A percentile compares a stretch with the other conserved stretches of the same genome.
Evolutionary conservation across 2,329 filamentous ascomycete species (phyloP).

Genomic region (Mollisiaceae sp.): DNA sequence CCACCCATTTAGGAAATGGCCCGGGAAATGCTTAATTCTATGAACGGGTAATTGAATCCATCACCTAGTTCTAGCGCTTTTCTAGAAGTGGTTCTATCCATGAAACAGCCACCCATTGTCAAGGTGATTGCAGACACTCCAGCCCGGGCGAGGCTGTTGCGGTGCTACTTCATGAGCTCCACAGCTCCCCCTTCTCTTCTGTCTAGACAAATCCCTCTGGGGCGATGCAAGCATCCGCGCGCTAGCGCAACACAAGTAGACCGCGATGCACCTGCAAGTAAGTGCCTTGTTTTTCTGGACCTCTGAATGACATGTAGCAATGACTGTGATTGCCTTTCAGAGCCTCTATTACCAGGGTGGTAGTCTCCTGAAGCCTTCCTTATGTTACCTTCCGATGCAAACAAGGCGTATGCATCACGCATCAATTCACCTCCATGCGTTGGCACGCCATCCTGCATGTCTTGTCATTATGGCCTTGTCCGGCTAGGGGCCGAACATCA

Average conservation of each 20-base stretch:
- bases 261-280: neutral
- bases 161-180: constrained; percentile 20
- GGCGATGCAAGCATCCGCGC: constrained; percentile 30
- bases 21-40: constrained; percentile 20
- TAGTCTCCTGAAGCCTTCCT: constrained; percentile 21
- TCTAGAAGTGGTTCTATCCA: constrained; percentile 34
- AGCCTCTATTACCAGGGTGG: constrained; percentile 25
- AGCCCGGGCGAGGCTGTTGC: constrained; percentile 38
- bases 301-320: constrained; percentile 24
- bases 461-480: constrained; percentile 33
- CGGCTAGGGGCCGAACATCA: constrained; percentile 27
- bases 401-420: constrained; percentile 38
- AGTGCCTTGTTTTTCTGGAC: constrained; percentile 9
- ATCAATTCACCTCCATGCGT: constrained; percentile 40
- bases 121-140: constrained; percentile 19
- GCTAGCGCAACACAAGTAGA: constrained; percentile 16
- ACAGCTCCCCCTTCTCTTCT: constrained; percentile 22
- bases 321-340: constrained; percentile 35
- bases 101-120: constrained; percentile 28
- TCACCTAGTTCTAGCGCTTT: constrained; percentile 34
- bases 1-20: constrained; percentile 19
- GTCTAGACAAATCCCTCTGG: constrained; percentile 20
- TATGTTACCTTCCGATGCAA: constrained; percentile 39
- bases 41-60: constrained; percentile 21
- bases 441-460: constrained; percentile 42